These are phyloP conservation scores for Priceomyces fermenticarens DNA, from an alignment of 805 yeast genomes.

Conservation along the genomic window DNA sequence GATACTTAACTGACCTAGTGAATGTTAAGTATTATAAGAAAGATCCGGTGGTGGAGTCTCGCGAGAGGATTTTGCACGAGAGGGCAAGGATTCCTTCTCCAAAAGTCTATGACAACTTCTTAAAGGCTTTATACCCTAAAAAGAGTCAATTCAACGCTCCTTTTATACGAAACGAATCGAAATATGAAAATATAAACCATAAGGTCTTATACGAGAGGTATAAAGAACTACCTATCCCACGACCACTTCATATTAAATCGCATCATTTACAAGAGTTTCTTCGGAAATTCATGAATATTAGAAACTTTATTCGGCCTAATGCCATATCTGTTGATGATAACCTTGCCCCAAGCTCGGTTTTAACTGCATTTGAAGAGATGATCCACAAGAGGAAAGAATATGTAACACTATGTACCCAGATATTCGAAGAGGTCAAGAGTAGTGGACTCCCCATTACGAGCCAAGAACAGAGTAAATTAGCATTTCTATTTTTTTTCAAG, in stretches of 20 bases:
- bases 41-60: slow-evolving; percentile 1
- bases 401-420: slow-evolving; percentile 16
- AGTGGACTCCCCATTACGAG: slow-evolving; percentile 25
- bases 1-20: slow-evolving; percentile 6
- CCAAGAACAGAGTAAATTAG: slow-evolving; percentile 26
- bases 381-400: slow-evolving; percentile 17
- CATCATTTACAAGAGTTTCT: slow-evolving; percentile 28
- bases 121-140: slow-evolving; percentile 18
- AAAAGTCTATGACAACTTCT: slow-evolving; percentile 9
- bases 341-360: slow-evolving; percentile 4
- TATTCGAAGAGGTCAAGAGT: slow-evolving; percentile 26
- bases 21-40: slow-evolving; percentile 12
- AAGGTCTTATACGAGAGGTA: slow-evolving; percentile 21
- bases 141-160: slow-evolving; percentile 1
- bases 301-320: slow-evolving; percentile 27
- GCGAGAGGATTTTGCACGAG: slow-evolving; percentile 1
- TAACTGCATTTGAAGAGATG: slow-evolving; percentile 16
- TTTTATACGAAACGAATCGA: slow-evolving; percentile 7
- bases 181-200: slow-evolving; percentile 23
- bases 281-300: slow-evolving; percentile 16
- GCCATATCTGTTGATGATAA: slow-evolving; percentile 7
- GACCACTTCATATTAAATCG: slow-evolving; percentile 20
- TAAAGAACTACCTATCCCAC: slow-evolving; percentile 23
- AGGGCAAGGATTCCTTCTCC: slow-evolving; percentile 3
- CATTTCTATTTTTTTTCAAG: slow-evolving; percentile 28